These are phyloP conservation scores for Coemansia sp. DNA, from an alignment of 192 early-diverging fungal genomes.

Conservation along the genomic window DNA sequence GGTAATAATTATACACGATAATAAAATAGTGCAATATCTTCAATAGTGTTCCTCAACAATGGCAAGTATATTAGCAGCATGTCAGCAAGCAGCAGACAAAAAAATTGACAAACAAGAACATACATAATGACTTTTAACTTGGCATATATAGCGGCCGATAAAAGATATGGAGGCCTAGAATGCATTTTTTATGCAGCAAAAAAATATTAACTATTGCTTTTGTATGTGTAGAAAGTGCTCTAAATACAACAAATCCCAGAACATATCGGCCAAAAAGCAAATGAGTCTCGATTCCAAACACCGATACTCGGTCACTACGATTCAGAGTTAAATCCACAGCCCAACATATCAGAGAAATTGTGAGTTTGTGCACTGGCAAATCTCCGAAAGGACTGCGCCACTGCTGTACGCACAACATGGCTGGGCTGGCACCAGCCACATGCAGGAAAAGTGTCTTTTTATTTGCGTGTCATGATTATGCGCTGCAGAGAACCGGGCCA, in stretches of 20 bases:
- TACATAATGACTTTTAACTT: background rate
- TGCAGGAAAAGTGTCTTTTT: background rate
- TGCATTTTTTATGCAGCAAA: background rate
- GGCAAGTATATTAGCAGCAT: background rate
- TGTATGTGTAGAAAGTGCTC: background rate
- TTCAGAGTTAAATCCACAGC: background rate
- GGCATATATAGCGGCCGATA: background rate
- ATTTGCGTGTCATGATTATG: background rate
- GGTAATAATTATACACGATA: background rate
- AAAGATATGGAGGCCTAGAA: background rate
- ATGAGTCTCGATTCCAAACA: background rate
- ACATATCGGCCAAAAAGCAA: background rate
- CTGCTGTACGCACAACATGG: background rate
- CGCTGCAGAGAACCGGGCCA: slow-evolving; percentile 26
- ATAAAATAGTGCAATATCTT: background rate
- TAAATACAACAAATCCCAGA: background rate
- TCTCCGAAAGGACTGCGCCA: background rate
- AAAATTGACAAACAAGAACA: background rate
- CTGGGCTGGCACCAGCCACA: background rate
- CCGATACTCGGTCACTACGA: background rate
- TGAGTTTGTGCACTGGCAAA: background rate
- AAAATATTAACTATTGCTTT: background rate
- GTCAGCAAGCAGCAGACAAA: background rate
- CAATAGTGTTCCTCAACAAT: background rate
- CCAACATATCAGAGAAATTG: background rate